Evolutionary conservation across 805 yeast species (phyloP), one percentile per base, ranked within the genome.

Genomic region (Saturnispora hagleri): DNA sequence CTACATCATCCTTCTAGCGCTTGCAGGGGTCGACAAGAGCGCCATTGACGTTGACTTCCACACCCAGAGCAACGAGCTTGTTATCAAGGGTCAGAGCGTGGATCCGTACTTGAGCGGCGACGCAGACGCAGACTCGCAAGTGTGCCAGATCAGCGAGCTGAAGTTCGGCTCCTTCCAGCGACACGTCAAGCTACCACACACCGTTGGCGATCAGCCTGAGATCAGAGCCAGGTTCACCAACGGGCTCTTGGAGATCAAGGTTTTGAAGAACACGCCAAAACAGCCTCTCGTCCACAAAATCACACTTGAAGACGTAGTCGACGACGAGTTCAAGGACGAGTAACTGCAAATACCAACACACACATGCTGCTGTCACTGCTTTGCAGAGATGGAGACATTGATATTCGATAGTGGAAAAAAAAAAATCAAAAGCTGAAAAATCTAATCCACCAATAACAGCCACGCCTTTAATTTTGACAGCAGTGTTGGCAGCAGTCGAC

Each of bases 161-260:
- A 73, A 76, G 60, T 72, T 76, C 38, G 86, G 85, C 13, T 69
- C 74, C 1, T 76, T 81, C 60, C 81, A 79, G 61, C 74, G 86
- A 67, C 70, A 76, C 35, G 63, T 81, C 48, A 78, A 75, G 55
- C 72, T 81, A 60, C 84, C 85, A 20, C 69, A 73, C 2, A 63
- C 74, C 47, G 82, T 83, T 46, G 69, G 72, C 50, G 64, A 72
- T 36, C 85, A 81, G 52, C 80, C 76, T 20, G 68, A 66, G 28
- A 79, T 81, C 54, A 73, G 69, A 52, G 85, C 84, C 5, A 73
- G 73, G 50, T 77, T 77, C 55, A 62, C 62, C 40, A 77, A 79
- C 57, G 86, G 86, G 24, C 62, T 80, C 54, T 63, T 81, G 51
- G 80, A 76, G 51, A 68, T 81, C 34, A 72, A 63, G 45, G 64